Evolutionary conservation across 2,329 filamentous ascomycete species (phyloP), one percentile per base, ranked within the genome.

Genomic region (Fusarium albosuccineum): DNA sequence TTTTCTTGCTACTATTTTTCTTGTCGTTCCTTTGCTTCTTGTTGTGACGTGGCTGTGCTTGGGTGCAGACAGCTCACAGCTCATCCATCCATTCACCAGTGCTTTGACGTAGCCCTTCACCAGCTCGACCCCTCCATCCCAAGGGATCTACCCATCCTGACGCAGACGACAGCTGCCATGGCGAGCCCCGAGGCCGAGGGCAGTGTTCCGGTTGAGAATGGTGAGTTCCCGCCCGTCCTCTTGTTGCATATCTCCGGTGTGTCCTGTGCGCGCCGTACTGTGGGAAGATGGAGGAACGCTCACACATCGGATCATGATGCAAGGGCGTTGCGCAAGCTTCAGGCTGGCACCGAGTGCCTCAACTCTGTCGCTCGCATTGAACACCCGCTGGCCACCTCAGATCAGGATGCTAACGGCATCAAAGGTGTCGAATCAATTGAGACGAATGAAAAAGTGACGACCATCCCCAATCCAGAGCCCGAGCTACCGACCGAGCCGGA

Each of bases 371-470:
- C 9, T 45, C 11, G n/a, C 10, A 54, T 44, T n/a, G 40, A 37
- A 22, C 22, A 22, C 4, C 13, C 9, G 42, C 26, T 27, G 17
- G 1, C 22, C 13, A 22, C 11, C 29, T 7, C 9, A n/a, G 13
- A 33, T 40, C 3, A 17, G 53, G 5, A 37, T 29, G 44, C 64
- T 74, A 56, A 74, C 44, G 16, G 17, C 16, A 9, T 3, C 11
- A 11, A 39, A 71, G 68, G 40, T 13, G n/a, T 49, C 9, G 40
- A 58, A 5, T 34, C 42, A 14, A 53, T 39, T 22, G 60, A 69
- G 34, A 26, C 63, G 13, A 61, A 68, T 52, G 67, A 73, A 54
- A 74, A 74, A 49, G 68, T 71, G 45, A 65, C 64, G 22, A 68
- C 64, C 11, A 58, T 68, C 34, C 57, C 68, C 5, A 70, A 73